A percentile compares a stretch with the other conserved stretches of the same genome.
These are phyloP conservation scores for Stentor roeselii DNA, from an alignment of 73 alveolate species.

Conservation along the genomic window DNA sequence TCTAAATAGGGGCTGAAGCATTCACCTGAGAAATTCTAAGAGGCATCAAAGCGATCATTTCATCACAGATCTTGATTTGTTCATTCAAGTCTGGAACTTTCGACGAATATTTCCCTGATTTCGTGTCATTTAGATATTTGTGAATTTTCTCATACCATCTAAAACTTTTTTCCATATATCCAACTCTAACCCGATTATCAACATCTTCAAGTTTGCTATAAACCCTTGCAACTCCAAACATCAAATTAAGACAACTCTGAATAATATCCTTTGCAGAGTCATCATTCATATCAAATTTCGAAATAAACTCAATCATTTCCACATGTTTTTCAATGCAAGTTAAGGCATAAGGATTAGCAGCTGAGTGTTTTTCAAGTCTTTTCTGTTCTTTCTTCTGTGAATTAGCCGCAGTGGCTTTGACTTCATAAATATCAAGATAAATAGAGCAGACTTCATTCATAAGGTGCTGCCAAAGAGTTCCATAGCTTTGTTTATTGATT, in stretches of 20 bases:
- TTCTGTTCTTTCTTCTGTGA: conserved; percentile 68
- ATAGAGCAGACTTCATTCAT: conserved; percentile 87
- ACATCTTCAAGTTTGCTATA: conserved; percentile 68
- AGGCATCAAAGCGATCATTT: conserved; percentile 87
- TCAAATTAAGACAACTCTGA: conserved; percentile 66
- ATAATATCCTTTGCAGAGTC: conserved; percentile 56
- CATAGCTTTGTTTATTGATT: conserved; percentile 83
- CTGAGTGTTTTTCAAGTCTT: conserved; percentile 65
- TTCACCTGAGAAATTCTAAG: conserved; percentile 51
- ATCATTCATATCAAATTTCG: conserved; percentile 66
- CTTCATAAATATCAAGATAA: conserved; percentile 81
- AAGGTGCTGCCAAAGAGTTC: conserved; percentile 74
- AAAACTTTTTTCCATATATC: conserved; percentile 58
- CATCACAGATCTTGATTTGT: conserved; percentile 76
- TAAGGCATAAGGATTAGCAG: conserved; percentile 42
- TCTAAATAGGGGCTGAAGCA: neutral
- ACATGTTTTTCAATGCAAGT: conserved; percentile 62
- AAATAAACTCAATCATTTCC: conserved; percentile 59
- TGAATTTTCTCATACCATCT: conserved; percentile 64
- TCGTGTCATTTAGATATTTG: conserved; percentile 50
- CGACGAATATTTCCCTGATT: conserved; percentile 42
- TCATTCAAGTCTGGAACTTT: conserved; percentile 59
- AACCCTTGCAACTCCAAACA: conserved; percentile 77
- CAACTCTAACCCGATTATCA: conserved; percentile 73
- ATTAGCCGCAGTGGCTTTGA: conserved; percentile 62